A percentile compares a stretch with the other conserved stretches of the same genome.
Conservation (phyloP, 305 asterid genomes). For the Coffea humblotiana region DNA sequence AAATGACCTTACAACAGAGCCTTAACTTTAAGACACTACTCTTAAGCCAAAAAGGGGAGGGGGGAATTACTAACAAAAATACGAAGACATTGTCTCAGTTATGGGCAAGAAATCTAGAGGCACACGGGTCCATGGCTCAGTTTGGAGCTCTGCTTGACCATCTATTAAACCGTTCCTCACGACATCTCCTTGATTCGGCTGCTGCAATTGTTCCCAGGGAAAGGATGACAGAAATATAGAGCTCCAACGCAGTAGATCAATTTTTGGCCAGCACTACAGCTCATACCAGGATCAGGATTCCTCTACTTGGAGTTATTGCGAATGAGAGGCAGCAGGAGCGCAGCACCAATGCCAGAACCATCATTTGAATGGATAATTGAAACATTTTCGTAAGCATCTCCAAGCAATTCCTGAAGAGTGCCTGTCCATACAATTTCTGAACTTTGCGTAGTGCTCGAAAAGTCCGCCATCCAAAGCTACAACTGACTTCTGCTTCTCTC, state of each 20-base stretch:
- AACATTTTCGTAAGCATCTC: constrained; percentile 44
- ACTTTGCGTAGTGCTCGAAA: constrained; percentile 73
- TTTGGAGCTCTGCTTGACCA: neutral
- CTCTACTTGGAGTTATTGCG: constrained; percentile 53
- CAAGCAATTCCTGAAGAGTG: constrained; percentile 68
- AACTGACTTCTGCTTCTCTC: constrained; percentile 55
- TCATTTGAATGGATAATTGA: constrained; percentile 61
- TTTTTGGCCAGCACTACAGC: neutral
- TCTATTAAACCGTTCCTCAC: neutral
- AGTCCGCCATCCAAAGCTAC: constrained; percentile 84
- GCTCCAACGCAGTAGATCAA: neutral
- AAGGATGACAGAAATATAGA: neutral
- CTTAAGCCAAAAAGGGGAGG: neutral
- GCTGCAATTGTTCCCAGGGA: neutral
- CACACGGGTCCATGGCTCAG: neutral
- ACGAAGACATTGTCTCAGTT: constrained; percentile 13
- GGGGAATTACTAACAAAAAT: neutral
- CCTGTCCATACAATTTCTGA: constrained; percentile 53
- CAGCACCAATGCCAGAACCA: constrained; percentile 92
- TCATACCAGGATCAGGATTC: constrained; percentile 26
- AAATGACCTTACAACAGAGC: neutral
- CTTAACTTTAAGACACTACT: neutral
- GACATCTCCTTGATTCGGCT: neutral
- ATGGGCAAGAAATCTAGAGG: constrained; percentile 36
- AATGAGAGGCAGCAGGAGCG: constrained; percentile 90